Percentiles rank a stretch among this genome's conserved stretches.
Conservation (phyloP, 2,329 filamentous ascomycete species). For the Fusarium sp. region DNA sequence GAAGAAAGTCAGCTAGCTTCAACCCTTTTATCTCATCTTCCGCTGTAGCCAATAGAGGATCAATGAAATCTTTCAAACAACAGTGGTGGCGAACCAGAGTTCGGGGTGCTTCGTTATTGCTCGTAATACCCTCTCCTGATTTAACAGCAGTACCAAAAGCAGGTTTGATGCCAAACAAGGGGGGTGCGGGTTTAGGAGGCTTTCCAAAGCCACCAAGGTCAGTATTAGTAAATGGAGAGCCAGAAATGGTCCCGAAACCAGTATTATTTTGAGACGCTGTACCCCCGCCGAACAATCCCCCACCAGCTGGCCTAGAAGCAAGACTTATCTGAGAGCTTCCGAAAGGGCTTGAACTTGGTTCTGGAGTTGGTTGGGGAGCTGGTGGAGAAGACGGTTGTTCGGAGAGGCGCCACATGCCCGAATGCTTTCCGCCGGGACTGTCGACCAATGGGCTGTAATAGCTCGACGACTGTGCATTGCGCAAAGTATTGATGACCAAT, state of each 20-base stretch:
- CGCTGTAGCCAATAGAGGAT: not conserved
- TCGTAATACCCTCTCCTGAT: not conserved
- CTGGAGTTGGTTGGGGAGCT: not conserved
- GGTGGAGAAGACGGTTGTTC: not conserved
- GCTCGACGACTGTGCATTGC: not conserved
- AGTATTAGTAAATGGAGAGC: no score
- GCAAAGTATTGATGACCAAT: not conserved
- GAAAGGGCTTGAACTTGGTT: not conserved
- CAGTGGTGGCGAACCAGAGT: not conserved
- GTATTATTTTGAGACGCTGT: no score
- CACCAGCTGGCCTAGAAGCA: not conserved
- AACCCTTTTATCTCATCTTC: not conserved
- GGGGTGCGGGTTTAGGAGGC: no score
- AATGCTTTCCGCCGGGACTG: not conserved
- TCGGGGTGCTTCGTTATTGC: not conserved
- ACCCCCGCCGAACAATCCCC: not conserved
- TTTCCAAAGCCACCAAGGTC: no score
- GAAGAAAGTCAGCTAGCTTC: not conserved
- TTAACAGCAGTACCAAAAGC: not conserved
- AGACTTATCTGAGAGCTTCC: not conserved
- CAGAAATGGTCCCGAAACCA: no score
- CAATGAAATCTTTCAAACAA: not conserved
- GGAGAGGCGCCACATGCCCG: not conserved
- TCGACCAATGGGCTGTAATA: not conserved
- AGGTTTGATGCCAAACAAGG: no score